Evolutionary conservation across 1,139 yeast species (phyloP), one percentile per base, ranked within the genome.

Genomic region (Geotrichum phurueaensis): DNA sequence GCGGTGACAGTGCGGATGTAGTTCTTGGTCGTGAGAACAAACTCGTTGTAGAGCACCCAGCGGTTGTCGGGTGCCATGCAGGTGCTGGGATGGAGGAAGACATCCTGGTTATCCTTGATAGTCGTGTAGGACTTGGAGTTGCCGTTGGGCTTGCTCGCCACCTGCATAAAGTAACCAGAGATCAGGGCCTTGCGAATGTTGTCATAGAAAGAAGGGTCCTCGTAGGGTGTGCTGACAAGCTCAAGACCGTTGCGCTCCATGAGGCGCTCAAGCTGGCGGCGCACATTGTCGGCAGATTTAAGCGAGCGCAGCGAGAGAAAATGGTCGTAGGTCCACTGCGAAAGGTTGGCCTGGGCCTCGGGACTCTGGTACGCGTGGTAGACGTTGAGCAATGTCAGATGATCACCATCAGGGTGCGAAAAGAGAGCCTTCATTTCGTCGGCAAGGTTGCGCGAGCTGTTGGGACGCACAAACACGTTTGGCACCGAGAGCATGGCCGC

Each of bases 121-220:
- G 99, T 94, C 67, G 88, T 81, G 74, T 87, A 94, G 84, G 86
- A 57, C 86, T 85, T 52, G 87, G 86, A 62, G 87, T 82, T 73
- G 82, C 86, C 77, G 39, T 57, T 62, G 20, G 64, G 62, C 65
- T 71, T 72, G 57, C 69, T 65, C 53, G 98, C 99, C 58, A 89
- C 97, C 78, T 94, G 99, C 98, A 94, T 92, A 79, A 94, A 94
- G 74, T 91, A 92, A 1, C 99, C 99, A n/a, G 91, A 84, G 9
- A 90, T 82, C 61, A 94, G 77, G 0, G 99, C 97, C 73, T 87
- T 87, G 64, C 96, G 82, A 66, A 94, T 86, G 69, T 89, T 87
- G 66, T 81, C 84, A 73, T 87, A 91, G 63, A 73, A 74, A 62
- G 77, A 77, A 58, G 84, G 84, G 73, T 84, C 86, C 51, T 86